Conservation (phyloP, 1,284 basidiomycete genomes). For the Melampsora larici-populina region DNA sequence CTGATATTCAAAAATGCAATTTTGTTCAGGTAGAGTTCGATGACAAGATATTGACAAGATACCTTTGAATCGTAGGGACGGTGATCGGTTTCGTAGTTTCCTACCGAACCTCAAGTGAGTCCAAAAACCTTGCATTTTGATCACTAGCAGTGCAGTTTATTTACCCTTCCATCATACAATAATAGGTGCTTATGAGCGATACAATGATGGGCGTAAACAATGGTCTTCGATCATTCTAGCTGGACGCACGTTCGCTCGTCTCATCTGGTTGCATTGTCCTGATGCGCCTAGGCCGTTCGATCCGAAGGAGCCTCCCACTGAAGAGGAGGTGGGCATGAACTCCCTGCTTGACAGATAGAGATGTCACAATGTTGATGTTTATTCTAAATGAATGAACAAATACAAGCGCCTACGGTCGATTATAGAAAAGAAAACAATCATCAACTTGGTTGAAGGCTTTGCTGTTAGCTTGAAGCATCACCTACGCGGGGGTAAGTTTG, state of each 20-base stretch:
- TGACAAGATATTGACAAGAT: not conserved
- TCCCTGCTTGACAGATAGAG: no score
- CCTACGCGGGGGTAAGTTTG: slow-evolving; percentile 6
- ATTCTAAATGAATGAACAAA: not conserved
- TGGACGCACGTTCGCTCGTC: slow-evolving; percentile 7
- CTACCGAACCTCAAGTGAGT: slow-evolving; percentile 35
- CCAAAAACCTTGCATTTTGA: not conserved
- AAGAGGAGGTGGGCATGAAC: not conserved
- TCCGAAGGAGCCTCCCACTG: not conserved
- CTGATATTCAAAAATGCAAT: not conserved
- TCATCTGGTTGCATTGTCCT: slow-evolving; percentile 34
- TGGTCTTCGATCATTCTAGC: slow-evolving; percentile 34
- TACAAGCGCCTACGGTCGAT: not conserved
- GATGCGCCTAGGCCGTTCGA: not conserved
- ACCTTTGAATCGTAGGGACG: slow-evolving; percentile 12
- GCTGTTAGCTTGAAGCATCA: slow-evolving; percentile 21
- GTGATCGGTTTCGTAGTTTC: slow-evolving; percentile 41
- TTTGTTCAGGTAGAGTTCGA: not conserved
- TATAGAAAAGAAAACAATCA: slow-evolving; percentile 20
- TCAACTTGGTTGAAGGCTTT: slow-evolving; percentile 14
- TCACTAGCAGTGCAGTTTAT: no score
- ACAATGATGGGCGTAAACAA: slow-evolving; percentile 38
- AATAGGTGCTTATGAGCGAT: slow-evolving; percentile 36
- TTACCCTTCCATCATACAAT: not conserved
- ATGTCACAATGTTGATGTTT: no score